Conservation (phyloP, 2,329 filamentous ascomycete species). For the Epichloe elymi region DNA sequence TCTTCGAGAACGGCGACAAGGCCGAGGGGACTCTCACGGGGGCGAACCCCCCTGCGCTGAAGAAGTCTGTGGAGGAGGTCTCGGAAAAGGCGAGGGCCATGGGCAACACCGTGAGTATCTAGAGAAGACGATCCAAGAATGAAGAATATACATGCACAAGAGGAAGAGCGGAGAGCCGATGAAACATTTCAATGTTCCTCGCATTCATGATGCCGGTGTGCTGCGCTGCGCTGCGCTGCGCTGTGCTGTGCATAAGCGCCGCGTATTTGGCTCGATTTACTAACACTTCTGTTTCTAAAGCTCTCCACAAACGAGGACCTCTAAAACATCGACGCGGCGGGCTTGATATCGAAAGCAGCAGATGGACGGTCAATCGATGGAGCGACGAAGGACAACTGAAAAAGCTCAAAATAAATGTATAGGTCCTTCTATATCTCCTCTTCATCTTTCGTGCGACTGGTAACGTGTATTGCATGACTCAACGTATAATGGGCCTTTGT, state of each 20-base stretch:
- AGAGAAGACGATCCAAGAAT: not conserved
- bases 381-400: no score
- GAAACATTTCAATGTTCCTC: not conserved
- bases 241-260: no score
- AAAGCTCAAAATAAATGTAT: no score
- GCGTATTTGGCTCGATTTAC: not conserved
- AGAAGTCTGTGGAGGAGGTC: slow-evolving; percentile 14
- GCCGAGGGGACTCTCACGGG: slow-evolving; percentile 28
- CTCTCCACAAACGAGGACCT: slow-evolving; percentile 13
- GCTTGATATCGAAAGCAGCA: not conserved
- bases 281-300: slow-evolving; percentile 1
- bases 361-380: no score
- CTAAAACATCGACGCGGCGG: slow-evolving; percentile 3
- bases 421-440: no score
- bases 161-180: not conserved
- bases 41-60: slow-evolving; percentile 21
- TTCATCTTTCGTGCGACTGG: no score
- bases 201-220: no score
- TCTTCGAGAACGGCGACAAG: slow-evolving; percentile 42
- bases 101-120: slow-evolving; percentile 7
- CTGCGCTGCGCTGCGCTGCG: no score
- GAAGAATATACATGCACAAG: not conserved
- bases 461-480: no score
- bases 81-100: slow-evolving; percentile 15
- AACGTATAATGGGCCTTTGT: no score